phyloP scores from a whole-genome alignment of 805 yeast genomes.

The Nakazawaea holstii region DNA sequence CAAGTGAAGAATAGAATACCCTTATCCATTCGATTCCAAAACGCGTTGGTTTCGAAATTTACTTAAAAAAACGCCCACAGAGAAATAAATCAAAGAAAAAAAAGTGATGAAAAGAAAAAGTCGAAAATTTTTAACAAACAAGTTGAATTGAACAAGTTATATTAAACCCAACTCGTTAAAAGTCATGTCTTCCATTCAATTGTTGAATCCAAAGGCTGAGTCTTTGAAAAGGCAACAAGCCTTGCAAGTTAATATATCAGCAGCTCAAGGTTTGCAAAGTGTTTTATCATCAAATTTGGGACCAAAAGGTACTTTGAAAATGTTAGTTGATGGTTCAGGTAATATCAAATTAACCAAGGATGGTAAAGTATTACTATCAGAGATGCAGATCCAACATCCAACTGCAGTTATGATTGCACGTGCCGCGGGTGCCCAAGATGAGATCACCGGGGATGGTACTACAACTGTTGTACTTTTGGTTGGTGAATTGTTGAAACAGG shows the following conservation, averaged over 20 bases:
- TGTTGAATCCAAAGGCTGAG: constrained; percentile 96
- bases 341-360: constrained; percentile 93
- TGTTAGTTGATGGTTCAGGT: constrained; percentile 96
- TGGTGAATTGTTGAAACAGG: constrained; percentile 92
- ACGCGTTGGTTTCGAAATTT: too few species aligned
- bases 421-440: constrained; percentile 98
- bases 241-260: constrained; percentile 86
- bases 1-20: too few species aligned
- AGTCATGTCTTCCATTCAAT: constrained; percentile 52
- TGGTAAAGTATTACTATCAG: constrained; percentile 88
- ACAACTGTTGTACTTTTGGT: constrained; percentile 92
- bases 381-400: constrained; percentile 95
- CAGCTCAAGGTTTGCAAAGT: constrained; percentile 95
- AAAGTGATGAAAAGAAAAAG: background rate
- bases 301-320: constrained; percentile 94
- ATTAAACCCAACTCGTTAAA: too few species aligned
- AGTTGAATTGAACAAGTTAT: background rate
- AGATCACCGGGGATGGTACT: constrained; percentile 98
- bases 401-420: constrained; percentile 90
- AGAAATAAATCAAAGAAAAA: background rate
- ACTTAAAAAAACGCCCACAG: too few species aligned
- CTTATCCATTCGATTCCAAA: too few species aligned
- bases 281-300: constrained; percentile 91
- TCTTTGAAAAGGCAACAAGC: constrained; percentile 95
- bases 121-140: background rate